Evolutionary conservation across 768 basidiomycete species (phyloP).

Genomic region (Boletus vinaceobasis): DNA sequence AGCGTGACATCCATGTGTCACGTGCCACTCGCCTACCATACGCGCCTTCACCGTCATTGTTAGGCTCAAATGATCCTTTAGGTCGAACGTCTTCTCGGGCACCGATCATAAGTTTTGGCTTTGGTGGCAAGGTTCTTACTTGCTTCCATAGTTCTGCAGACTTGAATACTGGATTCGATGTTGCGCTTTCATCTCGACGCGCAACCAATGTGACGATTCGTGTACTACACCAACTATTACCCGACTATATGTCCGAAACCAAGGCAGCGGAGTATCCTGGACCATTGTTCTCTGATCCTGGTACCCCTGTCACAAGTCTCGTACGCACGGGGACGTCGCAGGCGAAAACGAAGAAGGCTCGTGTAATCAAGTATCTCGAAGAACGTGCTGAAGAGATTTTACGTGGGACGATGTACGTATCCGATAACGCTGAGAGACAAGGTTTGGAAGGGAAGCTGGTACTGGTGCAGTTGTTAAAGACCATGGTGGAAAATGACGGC

Average conservation of each 20-base stretch:
- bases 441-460: slow-evolving; percentile 74
- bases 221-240: slow-evolving; percentile 63
- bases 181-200: slow-evolving; percentile 67
- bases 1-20: slow-evolving; percentile 28
- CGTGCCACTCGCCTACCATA: slow-evolving; percentile 53
- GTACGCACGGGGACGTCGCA: slow-evolving; percentile 62
- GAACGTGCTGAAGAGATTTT: slow-evolving; percentile 74
- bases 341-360: slow-evolving; percentile 78
- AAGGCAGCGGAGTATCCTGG: slow-evolving; percentile 73
- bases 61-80: slow-evolving; percentile 80
- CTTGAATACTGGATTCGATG: slow-evolving; percentile 71
- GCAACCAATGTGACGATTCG: slow-evolving; percentile 69
- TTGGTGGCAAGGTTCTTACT: slow-evolving; percentile 86
- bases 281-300: slow-evolving; percentile 78
- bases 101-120: slow-evolving; percentile 87
- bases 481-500: slow-evolving; percentile 89
- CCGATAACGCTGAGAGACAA: slow-evolving; percentile 49
- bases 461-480: slow-evolving; percentile 67
- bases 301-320: slow-evolving; percentile 58
- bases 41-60: slow-evolving; percentile 79
- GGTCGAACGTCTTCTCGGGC: slow-evolving; percentile 67
- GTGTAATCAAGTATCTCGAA: slow-evolving; percentile 73
- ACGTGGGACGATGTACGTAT: slow-evolving; percentile 70
- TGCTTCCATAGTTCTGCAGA: slow-evolving; percentile 78
- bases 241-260: slow-evolving; percentile 57